These are phyloP conservation scores for Hypoxylon fuscum DNA, from an alignment of 495 filamentous ascomycete species.

Conservation along the genomic window DNA sequence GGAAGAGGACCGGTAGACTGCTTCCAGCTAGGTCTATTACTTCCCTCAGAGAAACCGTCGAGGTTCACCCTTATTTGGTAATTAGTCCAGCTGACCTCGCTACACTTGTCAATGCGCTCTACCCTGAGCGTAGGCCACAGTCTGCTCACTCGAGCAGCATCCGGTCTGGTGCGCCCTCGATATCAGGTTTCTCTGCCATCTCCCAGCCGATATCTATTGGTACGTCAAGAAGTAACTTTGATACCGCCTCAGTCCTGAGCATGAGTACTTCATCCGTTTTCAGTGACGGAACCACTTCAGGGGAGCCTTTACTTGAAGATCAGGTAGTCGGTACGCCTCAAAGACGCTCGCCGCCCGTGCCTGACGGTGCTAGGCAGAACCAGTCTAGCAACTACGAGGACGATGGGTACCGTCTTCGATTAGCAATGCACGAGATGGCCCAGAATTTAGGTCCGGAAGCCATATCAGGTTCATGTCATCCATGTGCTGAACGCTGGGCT, in stretches of 20 bases:
- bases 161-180: conserved; percentile 71
- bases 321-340: conserved; percentile 48
- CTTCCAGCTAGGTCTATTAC: conserved; percentile 74
- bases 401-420: conserved; percentile 62
- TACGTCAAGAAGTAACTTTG: conserved; percentile 57
- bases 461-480: conserved; percentile 70
- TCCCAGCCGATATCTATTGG: conserved; percentile 58
- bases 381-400: conserved; percentile 60
- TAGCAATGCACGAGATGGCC: conserved; percentile 72
- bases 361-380: conserved; percentile 45
- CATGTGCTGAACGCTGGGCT: conserved; percentile 76
- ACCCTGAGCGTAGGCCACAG: conserved; percentile 67
- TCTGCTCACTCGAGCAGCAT: conserved; percentile 63
- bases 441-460: conserved; percentile 68
- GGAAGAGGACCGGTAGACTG: conserved; percentile 65
- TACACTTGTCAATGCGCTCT: conserved; percentile 75
- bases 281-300: conserved; percentile 72
- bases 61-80: conserved; percentile 77
- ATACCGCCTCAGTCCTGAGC: conserved; percentile 70
- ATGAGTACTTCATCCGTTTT: conserved; percentile 72
- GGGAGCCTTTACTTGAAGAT: conserved; percentile 69
- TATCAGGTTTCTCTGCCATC: conserved; percentile 67
- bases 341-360: conserved; percentile 54
- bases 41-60: conserved; percentile 72
- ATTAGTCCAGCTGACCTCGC: conserved; percentile 77